Percentiles rank a stretch among this genome's conserved stretches.
Conservation (phyloP, 2,329 filamentous ascomycete species). For the Xylaria sp. region DNA sequence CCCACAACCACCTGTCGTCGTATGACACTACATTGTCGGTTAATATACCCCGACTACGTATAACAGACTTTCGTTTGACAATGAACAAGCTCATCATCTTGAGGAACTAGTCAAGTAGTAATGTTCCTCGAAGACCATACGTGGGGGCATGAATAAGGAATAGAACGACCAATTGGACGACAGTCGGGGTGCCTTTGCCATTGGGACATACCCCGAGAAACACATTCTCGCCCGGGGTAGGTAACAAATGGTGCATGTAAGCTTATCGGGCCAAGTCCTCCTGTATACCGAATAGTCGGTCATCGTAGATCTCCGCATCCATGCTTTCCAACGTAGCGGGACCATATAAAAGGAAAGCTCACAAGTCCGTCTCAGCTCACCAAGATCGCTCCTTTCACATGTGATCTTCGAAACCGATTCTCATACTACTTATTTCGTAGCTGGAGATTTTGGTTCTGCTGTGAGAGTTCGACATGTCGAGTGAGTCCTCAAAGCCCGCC, state of each 20-base stretch:
- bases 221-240: not conserved
- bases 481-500: conserved; percentile 28
- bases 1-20: not conserved
- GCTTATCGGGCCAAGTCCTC: conserved; percentile 14
- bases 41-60: conserved; percentile 2
- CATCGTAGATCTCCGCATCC: conserved; percentile 21
- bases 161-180: not conserved
- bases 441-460: not conserved
- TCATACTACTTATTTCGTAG: not conserved
- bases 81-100: not conserved
- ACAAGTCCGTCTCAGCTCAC: not conserved
- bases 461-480: conserved; percentile 36
- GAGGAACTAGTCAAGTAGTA: not conserved
- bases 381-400: not conserved
- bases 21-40: conserved; percentile 3
- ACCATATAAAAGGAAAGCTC: conserved; percentile 13
- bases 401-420: not conserved
- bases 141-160: not conserved
- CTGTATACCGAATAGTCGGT: conserved; percentile 15
- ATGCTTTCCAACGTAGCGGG: not conserved
- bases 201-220: not conserved
- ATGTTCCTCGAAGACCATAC: not conserved
- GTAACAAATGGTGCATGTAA: conserved; percentile 25
- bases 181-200: not conserved
- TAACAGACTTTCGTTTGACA: not conserved